These are phyloP conservation scores for Nemania sp. DNA, from an alignment of 2,329 filamentous ascomycete genomes.

Conservation along the genomic window DNA sequence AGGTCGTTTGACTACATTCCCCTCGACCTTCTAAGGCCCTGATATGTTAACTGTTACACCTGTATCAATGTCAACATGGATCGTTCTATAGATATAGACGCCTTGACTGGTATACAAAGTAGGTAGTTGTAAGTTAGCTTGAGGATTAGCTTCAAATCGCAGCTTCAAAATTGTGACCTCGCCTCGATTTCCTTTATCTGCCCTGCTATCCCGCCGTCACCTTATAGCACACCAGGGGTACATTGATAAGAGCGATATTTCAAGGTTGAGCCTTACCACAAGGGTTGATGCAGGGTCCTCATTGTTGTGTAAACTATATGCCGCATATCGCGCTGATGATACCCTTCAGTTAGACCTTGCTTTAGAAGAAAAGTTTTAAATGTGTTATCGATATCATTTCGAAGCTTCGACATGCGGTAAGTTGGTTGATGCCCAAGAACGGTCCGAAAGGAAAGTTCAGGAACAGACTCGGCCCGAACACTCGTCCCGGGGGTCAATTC, in stretches of 20 bases:
- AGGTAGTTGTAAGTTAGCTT: neutral
- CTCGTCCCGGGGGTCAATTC: slow-evolving; percentile 2
- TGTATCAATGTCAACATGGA: neutral
- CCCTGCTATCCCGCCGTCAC: neutral
- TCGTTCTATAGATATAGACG: neutral
- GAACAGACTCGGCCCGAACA: slow-evolving; percentile 36
- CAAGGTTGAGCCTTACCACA: slow-evolving; percentile 5
- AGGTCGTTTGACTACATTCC: slow-evolving; percentile 68
- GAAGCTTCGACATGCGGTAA: neutral
- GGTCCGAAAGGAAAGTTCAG: slow-evolving; percentile 37
- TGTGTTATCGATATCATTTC: neutral
- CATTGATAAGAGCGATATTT: slow-evolving; percentile 13
- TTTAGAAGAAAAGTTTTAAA: neutral
- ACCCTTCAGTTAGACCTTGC: neutral
- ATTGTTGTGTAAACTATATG: slow-evolving; percentile 22
- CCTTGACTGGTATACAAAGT: neutral
- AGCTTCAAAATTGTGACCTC: neutral
- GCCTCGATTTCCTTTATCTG: neutral
- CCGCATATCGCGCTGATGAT: slow-evolving; percentile 10
- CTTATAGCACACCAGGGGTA: neutral
- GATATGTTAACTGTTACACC: neutral
- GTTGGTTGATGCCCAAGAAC: slow-evolving; percentile 28
- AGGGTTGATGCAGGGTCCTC: slow-evolving; percentile 10
- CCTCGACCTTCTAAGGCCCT: slow-evolving; percentile 62
- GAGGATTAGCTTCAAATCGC: neutral